Conservation (phyloP, 495 filamentous ascomycete genomes). For the Aspergillus bertholletiae region DNA sequence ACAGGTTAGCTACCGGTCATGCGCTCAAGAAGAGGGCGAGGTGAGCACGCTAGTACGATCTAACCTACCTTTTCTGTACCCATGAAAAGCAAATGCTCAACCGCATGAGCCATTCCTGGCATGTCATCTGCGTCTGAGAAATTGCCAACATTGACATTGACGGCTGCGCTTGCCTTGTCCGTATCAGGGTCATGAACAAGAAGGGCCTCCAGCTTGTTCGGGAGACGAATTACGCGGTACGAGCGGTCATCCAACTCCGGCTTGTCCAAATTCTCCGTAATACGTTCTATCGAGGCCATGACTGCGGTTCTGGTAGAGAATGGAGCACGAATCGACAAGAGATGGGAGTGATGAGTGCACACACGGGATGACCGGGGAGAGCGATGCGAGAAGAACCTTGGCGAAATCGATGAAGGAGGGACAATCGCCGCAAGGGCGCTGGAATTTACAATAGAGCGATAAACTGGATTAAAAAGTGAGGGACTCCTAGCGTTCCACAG, state of each 20-base stretch:
- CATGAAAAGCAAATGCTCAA: conserved; percentile 96
- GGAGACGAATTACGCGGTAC: conserved; percentile 81
- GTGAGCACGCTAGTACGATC: neutral
- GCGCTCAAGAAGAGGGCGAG: neutral
- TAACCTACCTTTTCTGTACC: conserved; percentile 82
- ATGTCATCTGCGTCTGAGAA: conserved; percentile 89
- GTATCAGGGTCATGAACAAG: conserved; percentile 93
- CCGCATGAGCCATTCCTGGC: conserved; percentile 90
- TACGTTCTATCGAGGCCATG: conserved; percentile 56
- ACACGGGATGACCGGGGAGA: conserved; percentile 5
- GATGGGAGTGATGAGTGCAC: conserved; percentile 14
- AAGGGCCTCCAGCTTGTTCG: conserved; percentile 89
- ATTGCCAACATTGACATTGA: conserved; percentile 94
- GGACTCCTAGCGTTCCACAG: conserved; percentile 31
- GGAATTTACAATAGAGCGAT: conserved; percentile 12
- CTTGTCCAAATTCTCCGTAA: conserved; percentile 80
- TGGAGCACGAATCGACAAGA: conserved; percentile 15
- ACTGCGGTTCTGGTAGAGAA: conserved; percentile 22
- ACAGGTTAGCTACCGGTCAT: neutral
- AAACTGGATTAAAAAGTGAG: conserved; percentile 19
- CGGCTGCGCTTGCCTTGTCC: conserved; percentile 92
- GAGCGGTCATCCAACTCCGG: conserved; percentile 83
- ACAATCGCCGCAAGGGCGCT: conserved; percentile 17
- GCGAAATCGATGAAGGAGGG: conserved; percentile 18
- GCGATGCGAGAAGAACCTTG: conserved; percentile 10